Percentiles rank a stretch among this genome's conserved stretches.
These are phyloP conservation scores for Phytophthora nicotianae DNA, from an alignment of 352 stramenopile species.

Conservation along the genomic window DNA sequence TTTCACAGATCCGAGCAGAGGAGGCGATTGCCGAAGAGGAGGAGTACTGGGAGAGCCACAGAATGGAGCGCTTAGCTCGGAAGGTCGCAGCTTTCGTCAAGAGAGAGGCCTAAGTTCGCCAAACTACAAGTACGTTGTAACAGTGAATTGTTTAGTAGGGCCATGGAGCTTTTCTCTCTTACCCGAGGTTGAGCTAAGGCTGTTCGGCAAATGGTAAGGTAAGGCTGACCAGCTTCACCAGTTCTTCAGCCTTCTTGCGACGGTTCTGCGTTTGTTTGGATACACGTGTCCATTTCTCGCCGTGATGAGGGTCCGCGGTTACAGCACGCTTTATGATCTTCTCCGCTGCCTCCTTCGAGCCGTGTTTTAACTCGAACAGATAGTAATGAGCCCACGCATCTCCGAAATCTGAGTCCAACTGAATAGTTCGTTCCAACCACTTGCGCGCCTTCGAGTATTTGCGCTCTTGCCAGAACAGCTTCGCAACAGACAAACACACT, in stretches of 20 bases:
- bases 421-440: constrained; percentile 97
- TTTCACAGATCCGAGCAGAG: constrained; percentile 89
- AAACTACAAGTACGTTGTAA: constrained; percentile 31
- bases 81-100: constrained; percentile 66
- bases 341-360: constrained; percentile 77
- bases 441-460: constrained; percentile 97
- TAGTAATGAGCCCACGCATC: constrained; percentile 99
- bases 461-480: constrained; percentile 96
- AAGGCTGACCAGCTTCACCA: constrained; percentile 82
- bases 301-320: constrained; percentile 93
- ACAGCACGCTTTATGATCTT: constrained; percentile 90
- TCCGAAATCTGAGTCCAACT: constrained; percentile 95
- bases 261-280: constrained; percentile 94
- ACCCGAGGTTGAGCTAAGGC: constrained; percentile 36
- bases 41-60: constrained; percentile 70
- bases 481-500: constrained; percentile 96
- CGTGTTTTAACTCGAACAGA: constrained; percentile 95
- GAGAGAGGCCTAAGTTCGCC: constrained; percentile 51
- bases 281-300: constrained; percentile 94
- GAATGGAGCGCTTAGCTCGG: constrained; percentile 54
- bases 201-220: constrained; percentile 75
- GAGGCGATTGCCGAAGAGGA: constrained; percentile 91
- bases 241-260: constrained; percentile 71
- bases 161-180: constrained; percentile 23
- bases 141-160: constrained; percentile 24